Percentiles rank a stretch among this genome's conserved stretches.
phyloP scores from a whole-genome alignment of 192 early-diverging fungal genomes.

The Podila epigama region DNA sequence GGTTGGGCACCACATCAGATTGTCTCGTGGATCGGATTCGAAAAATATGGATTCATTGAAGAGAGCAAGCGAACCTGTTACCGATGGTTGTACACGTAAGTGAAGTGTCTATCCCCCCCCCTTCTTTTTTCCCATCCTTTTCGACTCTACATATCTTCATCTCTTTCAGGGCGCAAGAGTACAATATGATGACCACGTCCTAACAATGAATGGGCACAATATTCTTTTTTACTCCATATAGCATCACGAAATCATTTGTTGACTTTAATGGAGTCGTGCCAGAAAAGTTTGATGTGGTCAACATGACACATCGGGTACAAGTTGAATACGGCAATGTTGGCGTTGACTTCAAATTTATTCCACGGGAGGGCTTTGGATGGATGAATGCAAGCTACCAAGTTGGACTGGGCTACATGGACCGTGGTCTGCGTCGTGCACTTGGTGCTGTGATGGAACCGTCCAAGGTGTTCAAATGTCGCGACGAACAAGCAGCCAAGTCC shows the following conservation, averaged over 20 bases:
- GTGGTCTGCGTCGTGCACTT: slow-evolving; percentile 76
- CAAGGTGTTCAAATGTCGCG: slow-evolving; percentile 19
- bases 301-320: slow-evolving; percentile 86
- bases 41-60: slow-evolving; percentile 78
- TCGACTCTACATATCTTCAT: too few relatives aligned
- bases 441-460: slow-evolving; percentile 56
- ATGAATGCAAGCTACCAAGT: slow-evolving; percentile 95
- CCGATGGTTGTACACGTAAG: slow-evolving; percentile 92
- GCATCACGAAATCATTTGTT: slow-evolving; percentile 92
- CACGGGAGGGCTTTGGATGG: slow-evolving; percentile 98
- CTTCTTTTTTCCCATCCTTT: background rate
- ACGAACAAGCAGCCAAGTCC: background rate
- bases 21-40: slow-evolving; percentile 91
- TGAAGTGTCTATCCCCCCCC: background rate
- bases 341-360: slow-evolving; percentile 90
- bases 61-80: slow-evolving; percentile 85
- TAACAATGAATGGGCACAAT: too few relatives aligned
- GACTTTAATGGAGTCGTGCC: slow-evolving; percentile 98
- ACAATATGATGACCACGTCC: background rate
- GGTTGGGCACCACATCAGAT: slow-evolving; percentile 99
- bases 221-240: slow-evolving; percentile 11
- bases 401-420: slow-evolving; percentile 78
- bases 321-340: slow-evolving; percentile 99
- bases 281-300: slow-evolving; percentile 96
- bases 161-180: background rate